These are phyloP conservation scores for Colletotrichum magnum DNA, from an alignment of 2,329 filamentous ascomycete genomes.

Conservation along the genomic window DNA sequence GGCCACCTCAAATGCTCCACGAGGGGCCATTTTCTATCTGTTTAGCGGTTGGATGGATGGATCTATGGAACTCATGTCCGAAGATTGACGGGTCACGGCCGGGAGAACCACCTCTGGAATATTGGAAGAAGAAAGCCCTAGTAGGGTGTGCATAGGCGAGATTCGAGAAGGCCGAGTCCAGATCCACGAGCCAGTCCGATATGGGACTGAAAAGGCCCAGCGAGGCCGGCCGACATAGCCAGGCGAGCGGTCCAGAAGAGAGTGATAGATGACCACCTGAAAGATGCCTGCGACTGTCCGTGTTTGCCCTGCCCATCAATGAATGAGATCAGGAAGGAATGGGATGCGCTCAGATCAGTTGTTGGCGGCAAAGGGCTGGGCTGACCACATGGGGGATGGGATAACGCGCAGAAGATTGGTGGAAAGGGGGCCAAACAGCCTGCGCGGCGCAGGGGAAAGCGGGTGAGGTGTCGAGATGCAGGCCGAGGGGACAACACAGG, in stretches of 20 bases:
- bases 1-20: conserved; percentile 21
- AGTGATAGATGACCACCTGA: conserved; percentile 20
- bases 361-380: conserved; percentile 23
- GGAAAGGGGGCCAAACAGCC: conserved; percentile 21
- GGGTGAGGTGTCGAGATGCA: background rate
- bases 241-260: conserved; percentile 3
- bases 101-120: background rate
- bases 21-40: background rate
- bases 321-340: conserved; percentile 8
- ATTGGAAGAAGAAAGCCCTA: background rate
- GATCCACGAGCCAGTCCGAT: background rate
- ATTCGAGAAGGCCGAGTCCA: conserved; percentile 7
- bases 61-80: conserved; percentile 20
- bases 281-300: conserved; percentile 4
- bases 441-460: conserved; percentile 25
- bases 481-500: background rate
- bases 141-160: background rate
- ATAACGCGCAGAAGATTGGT: conserved; percentile 30
- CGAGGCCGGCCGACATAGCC: conserved; percentile 10
- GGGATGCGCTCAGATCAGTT: conserved; percentile 12
- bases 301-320: conserved; percentile 20
- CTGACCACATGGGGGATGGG: background rate
- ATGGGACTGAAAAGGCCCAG: background rate
- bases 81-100: conserved; percentile 3
- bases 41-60: background rate